Evolutionary conservation across 257 asterid species (phyloP).

Genomic region (Voacanga thouarsii): DNA sequence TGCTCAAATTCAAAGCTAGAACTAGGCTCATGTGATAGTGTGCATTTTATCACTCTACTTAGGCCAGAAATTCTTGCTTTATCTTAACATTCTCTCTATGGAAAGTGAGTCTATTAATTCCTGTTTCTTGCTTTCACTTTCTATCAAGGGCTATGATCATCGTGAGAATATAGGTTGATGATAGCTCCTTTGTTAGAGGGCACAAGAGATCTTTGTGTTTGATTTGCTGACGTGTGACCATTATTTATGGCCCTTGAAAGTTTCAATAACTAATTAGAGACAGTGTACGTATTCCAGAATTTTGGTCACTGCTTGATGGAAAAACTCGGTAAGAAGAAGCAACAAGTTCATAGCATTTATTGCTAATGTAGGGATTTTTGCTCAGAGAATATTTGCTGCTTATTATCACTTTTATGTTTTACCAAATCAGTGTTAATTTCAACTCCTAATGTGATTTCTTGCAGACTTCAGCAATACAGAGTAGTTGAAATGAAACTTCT

Average conservation of each 20-base stretch:
- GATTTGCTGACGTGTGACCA: neutral
- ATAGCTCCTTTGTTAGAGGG: neutral
- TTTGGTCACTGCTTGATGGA: neutral
- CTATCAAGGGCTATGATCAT: neutral
- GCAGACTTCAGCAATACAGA: constrained; percentile 58
- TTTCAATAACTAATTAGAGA: neutral
- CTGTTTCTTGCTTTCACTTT: neutral
- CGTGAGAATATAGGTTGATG: neutral
- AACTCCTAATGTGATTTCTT: constrained; percentile 2
- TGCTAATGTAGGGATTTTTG: neutral
- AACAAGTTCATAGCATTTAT: neutral
- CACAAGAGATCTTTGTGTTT: neutral
- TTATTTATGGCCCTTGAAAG: neutral
- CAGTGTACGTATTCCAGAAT: neutral
- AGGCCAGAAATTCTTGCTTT: too few species aligned
- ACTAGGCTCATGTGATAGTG: too few species aligned
- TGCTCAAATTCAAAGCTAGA: too few species aligned
- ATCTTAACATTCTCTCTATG: too few species aligned
- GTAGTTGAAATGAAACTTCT: constrained; percentile 62
- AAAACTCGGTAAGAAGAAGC: neutral
- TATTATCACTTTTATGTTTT: neutral
- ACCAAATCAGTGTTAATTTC: neutral
- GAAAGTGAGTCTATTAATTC: neutral
- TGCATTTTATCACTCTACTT: too few species aligned
- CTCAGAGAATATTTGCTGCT: neutral